Evolutionary conservation across 148 eudicot genomes (phyloP), one percentile per base, ranked within the genome.

Genomic region (Drosera capensis): DNA sequence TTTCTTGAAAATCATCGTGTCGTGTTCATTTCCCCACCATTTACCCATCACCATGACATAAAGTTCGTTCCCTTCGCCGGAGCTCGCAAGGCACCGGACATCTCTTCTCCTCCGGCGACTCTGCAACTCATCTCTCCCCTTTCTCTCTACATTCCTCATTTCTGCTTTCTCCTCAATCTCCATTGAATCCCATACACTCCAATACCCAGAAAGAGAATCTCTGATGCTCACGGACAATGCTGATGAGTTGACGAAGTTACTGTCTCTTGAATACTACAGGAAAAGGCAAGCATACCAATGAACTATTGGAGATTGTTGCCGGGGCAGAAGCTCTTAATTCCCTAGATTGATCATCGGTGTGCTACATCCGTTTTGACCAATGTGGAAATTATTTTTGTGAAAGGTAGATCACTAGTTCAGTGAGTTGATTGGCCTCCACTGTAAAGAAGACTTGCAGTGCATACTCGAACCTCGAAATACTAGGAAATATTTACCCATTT

Each of bases 201-300:
- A 28, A 28, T 11, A 28, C 31, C 31, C 31, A 28, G 31, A 28
- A 28, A 28, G 11, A 6, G 11, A 28, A 28, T 28, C n/a, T n/a
- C n/a, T n/a, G n/a, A n/a, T n/a, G n/a, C n/a, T n/a, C n/a, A n/a
- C 70, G 34, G 75, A 74, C 40, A 74, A 74, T 45, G 80, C 75
- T 3, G 37, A 35, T 15, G 75, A 74, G 37, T 57, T 74, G 70
- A 59, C 41, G 25, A 70, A 66, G 52, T 24, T 25, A 6, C 40
- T 74, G 20, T 45, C 64, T 17, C 29, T 44, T 14, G 61, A 39
- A 7, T 70, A 70, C 22, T 66, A 74, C 54, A 63, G 72, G 50
- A 60, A 63, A 20, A 50, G 80, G 16, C 75, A 74, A 48, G 43
- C 72, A 0, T 48, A 73, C 75, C 12, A 51, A 46, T 34, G 79